Conservation (phyloP, 1,284 basidiomycete species). For the Ganoderma sinense region DNA sequence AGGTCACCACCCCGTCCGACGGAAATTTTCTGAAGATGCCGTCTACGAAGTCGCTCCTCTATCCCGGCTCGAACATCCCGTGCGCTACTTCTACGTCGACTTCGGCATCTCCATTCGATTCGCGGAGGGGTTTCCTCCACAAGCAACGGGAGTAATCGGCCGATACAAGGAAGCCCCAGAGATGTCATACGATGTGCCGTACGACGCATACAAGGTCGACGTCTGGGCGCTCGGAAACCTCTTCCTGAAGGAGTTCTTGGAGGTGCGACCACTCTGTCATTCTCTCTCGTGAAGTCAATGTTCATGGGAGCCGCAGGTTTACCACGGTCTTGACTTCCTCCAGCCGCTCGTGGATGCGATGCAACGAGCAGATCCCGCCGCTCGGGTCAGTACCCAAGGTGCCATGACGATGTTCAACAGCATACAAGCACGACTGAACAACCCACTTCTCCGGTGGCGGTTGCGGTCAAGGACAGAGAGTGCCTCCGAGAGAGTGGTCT, state of each 20-base stretch:
- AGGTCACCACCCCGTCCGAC: slow-evolving; percentile 35
- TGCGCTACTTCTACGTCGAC: slow-evolving; percentile 40
- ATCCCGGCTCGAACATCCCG: slow-evolving; percentile 16
- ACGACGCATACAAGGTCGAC: slow-evolving; percentile 40
- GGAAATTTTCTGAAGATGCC: slow-evolving; percentile 14
- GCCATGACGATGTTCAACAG: background rate
- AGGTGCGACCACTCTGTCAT: slow-evolving; percentile 12
- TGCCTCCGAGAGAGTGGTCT: slow-evolving; percentile 21
- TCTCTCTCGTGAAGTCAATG: background rate
- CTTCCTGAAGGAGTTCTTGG: slow-evolving; percentile 18
- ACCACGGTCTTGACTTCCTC: slow-evolving; percentile 13
- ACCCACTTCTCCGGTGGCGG: background rate
- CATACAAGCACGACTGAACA: background rate
- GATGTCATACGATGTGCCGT: slow-evolving; percentile 32
- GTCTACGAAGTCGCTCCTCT: slow-evolving; percentile 9
- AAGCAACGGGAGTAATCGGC: slow-evolving; percentile 25
- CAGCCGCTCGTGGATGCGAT: slow-evolving; percentile 15
- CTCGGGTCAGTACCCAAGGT: background rate
- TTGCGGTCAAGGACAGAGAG: slow-evolving; percentile 20
- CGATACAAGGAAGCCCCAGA: slow-evolving; percentile 38
- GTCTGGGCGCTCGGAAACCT: slow-evolving; percentile 36
- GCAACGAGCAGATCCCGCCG: slow-evolving; percentile 3
- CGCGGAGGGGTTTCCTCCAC: slow-evolving; percentile 10
- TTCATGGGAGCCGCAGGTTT: slow-evolving; percentile 9
- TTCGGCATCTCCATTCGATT: slow-evolving; percentile 35